These are phyloP conservation scores for Vinca minor DNA, from an alignment of 257 asterid species.

Conservation along the genomic window DNA sequence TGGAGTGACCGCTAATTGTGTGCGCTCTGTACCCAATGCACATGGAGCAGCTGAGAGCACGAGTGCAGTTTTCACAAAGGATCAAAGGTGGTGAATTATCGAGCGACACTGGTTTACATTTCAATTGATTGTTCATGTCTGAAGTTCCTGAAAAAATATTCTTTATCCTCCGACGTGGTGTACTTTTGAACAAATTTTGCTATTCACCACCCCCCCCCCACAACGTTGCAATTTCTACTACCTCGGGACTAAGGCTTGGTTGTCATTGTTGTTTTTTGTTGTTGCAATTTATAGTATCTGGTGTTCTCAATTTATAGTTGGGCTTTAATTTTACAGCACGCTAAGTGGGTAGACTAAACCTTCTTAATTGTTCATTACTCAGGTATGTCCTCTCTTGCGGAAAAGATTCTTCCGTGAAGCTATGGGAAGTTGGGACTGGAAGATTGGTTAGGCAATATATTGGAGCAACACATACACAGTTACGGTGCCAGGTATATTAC, in stretches of 20 bases:
- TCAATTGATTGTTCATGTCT: neutral
- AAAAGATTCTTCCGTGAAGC: constrained; percentile 70
- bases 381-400: constrained; percentile 75
- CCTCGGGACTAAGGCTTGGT: too few relatives aligned
- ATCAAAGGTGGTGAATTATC: constrained; percentile 42
- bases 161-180: neutral
- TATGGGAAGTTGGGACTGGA: constrained; percentile 79
- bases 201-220: too few relatives aligned
- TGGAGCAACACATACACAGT: constrained; percentile 52
- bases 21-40: constrained; percentile 56
- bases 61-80: constrained; percentile 70
- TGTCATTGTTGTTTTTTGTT: too few relatives aligned
- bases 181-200: neutral
- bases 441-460: constrained; percentile 57
- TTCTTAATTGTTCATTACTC: constrained; percentile 26
- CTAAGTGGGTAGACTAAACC: neutral
- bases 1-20: constrained; percentile 67
- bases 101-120: neutral
- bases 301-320: neutral
- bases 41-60: constrained; percentile 76
- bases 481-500: constrained; percentile 59
- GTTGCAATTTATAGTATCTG: too few relatives aligned
- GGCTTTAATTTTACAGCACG: neutral
- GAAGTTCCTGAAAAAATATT: too few relatives aligned
- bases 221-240: too few relatives aligned